Base-by-base conservation (phyloP, 192 early-diverging fungal species). In the Spizellomyces punctatus region DNA sequence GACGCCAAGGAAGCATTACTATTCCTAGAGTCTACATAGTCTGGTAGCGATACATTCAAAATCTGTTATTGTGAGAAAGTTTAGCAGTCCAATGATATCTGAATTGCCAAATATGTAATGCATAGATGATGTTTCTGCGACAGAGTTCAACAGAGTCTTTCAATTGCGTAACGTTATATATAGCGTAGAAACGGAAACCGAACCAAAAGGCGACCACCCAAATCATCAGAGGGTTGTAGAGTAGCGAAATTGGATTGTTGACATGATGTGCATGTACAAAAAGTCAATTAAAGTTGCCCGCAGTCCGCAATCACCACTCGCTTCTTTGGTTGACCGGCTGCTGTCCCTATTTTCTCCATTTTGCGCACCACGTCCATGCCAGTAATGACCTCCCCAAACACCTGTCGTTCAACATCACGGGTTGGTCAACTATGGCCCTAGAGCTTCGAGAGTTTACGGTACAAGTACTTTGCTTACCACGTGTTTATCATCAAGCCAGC, bases 401-500 rank as follows among this genome's bases (percentile, higher is more conserved):
- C 90, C 90, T 74, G 86, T 75, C 10, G 17, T 16, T 36, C 27
- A 36, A 36, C 27, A 36, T 36, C n/a, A 49, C 36, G 42, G 54
- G 19, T 19, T 42, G 10, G 48, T 48, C 16, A 46, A 44, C 10
- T 48, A 36, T 36, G 27, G 27, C 27, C 27, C 27, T 36, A 36
- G 27, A 2, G 27, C 27, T 36, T 36, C 27, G 27, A 36, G 27
- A 3, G 27, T 5, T 49, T 5, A 49, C 45, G 5, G 19, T n/a
- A 17, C 5, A 16, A 14, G 5, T 21, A 27, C 0, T 60, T 89
- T 89, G 76, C 92, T 89, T 50, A 96, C 94, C 46, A 91, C 90
- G 82, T 95, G 93, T 82, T 93, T 93, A 73, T 86, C 84, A 82
- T 95, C 94, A 63, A 95, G 86, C 92, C 93, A 95, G n/a, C 79